phyloP scores from a whole-genome alignment of 176 grass and related monocot species.

The Triticum turgidum region DNA sequence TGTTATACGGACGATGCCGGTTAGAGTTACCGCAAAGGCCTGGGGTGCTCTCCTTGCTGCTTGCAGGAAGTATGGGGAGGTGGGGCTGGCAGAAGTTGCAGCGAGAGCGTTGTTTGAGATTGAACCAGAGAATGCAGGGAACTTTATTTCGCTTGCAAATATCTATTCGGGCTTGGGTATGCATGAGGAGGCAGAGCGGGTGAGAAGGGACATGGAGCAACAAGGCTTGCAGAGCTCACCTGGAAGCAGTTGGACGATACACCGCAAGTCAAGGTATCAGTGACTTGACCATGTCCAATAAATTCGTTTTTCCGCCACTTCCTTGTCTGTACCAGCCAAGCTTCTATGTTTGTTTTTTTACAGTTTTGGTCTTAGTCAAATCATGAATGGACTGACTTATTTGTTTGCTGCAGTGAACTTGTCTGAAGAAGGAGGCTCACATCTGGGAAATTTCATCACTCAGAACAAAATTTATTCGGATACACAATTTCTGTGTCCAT shows the following conservation, averaged over 20 bases:
- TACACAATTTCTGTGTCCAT: neutral
- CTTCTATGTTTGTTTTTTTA: neutral
- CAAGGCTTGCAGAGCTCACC: constrained; percentile 39
- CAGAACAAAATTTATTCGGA: constrained; percentile 4
- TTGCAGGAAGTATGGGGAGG: constrained; percentile 66
- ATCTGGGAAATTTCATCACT: neutral
- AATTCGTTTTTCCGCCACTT: neutral
- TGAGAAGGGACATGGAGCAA: constrained; percentile 62
- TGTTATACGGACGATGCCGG: constrained; percentile 56
- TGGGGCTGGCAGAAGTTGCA: constrained; percentile 53
- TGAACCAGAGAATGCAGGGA: constrained; percentile 68
- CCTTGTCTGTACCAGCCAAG: neutral
- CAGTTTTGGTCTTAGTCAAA: neutral
- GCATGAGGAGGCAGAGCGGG: constrained; percentile 50
- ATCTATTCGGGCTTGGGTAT: constrained; percentile 56
- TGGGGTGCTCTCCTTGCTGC: constrained; percentile 79
- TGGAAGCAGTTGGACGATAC: constrained; percentile 64
- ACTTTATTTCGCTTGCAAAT: constrained; percentile 61
- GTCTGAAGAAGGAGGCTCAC: neutral
- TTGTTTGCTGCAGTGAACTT: constrained; percentile 16
- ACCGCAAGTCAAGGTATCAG: constrained; percentile 33
- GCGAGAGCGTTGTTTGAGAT: constrained; percentile 60
- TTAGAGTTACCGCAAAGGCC: constrained; percentile 57
- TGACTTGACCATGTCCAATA: neutral
- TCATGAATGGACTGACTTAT: neutral